These are phyloP conservation scores for Extremus antarcticus DNA, from an alignment of 495 filamentous ascomycete genomes.

Conservation along the genomic window DNA sequence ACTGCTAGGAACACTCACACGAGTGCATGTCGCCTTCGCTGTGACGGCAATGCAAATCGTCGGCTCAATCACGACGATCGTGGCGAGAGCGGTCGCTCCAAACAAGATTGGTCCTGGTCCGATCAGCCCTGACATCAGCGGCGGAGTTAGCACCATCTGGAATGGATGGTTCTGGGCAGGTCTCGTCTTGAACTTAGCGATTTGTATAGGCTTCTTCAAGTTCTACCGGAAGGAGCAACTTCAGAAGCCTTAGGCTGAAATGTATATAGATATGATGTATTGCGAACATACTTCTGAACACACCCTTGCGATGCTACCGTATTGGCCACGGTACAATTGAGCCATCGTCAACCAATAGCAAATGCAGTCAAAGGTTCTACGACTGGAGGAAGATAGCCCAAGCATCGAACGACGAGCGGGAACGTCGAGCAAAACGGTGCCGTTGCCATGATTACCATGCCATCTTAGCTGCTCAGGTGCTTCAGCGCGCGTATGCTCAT, in stretches of 20 bases:
- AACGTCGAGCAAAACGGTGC: too few species aligned
- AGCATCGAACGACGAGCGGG: too few species aligned
- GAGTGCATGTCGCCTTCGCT: slow-evolving; percentile 48
- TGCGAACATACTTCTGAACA: too few species aligned
- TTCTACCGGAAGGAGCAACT: slow-evolving; percentile 67
- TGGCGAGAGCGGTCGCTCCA: slow-evolving; percentile 47
- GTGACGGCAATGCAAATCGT: slow-evolving; percentile 47
- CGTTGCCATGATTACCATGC: too few species aligned
- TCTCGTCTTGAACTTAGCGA: slow-evolving; percentile 48
- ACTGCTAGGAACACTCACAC: slow-evolving; percentile 48
- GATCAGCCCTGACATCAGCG: slow-evolving; percentile 47
- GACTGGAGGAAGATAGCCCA: too few species aligned
- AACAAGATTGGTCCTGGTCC: slow-evolving; percentile 46
- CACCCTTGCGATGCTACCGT: too few species aligned
- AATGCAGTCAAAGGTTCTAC: too few species aligned
- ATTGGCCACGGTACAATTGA: too few species aligned
- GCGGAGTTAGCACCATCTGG: slow-evolving; percentile 35
- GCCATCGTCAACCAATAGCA: too few species aligned
- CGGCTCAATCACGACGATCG: slow-evolving; percentile 44
- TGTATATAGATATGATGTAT: neutral
- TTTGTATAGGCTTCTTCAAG: slow-evolving; percentile 55
- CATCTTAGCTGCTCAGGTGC: too few species aligned
- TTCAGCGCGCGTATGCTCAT: too few species aligned
- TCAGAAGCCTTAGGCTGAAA: slow-evolving; percentile 41
- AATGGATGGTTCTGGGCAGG: slow-evolving; percentile 58